Evolutionary conservation across 1,284 basidiomycete genomes (phyloP), one percentile per base, ranked within the genome.

Genomic region (Ceratobasidium sp.): DNA sequence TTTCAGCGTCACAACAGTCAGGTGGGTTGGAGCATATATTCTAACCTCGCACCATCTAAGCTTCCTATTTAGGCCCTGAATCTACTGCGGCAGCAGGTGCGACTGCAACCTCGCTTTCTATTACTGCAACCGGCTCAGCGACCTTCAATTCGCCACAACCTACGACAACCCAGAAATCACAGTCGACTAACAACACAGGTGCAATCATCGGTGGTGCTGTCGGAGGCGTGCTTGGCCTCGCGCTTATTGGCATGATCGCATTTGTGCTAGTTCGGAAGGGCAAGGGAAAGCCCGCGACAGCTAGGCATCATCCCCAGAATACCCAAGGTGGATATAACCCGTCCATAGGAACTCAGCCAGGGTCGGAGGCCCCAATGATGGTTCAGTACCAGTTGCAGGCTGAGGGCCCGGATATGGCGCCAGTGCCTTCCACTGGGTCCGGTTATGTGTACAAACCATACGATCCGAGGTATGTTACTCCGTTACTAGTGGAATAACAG

Each of bases 141-240:
- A n/a, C 12, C 29, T 17, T n/a, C n/a, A 25, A n/a, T n/a, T 35
- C 17, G 50, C 50, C 22, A 54, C 50, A 2, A 4, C 43, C 8
- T 4, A 15, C 17, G n/a, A n/a, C 25, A 49, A 20, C 17, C 50
- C 27, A 67, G 31, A 32, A 27, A 53, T 25, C 38, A 25, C n/a
- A 10, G 4, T 60, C 57, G 7, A 20, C 47, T 13, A 43, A 17
- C n/a, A 75, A 74, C 52, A 65, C 70, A 6, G 76, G 75, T 20
- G 73, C 75, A 1, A 76, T 77, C 47, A 73, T 68, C 0, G 75
- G 76, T 22, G 76, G 76, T 12, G 75, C 74, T 8, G 75, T 77
- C 10, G 76, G 76, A 0, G 76, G 74, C 13, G 35, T 77, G 2
- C 42, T 73, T 4, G 75, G 70, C 0, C 47, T 74, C 13, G 64